Percentiles rank a stretch among this genome's conserved stretches.
Evolutionary conservation across 2,329 filamentous ascomycete genomes (phyloP).

Genomic region (Phialocephala sp.): DNA sequence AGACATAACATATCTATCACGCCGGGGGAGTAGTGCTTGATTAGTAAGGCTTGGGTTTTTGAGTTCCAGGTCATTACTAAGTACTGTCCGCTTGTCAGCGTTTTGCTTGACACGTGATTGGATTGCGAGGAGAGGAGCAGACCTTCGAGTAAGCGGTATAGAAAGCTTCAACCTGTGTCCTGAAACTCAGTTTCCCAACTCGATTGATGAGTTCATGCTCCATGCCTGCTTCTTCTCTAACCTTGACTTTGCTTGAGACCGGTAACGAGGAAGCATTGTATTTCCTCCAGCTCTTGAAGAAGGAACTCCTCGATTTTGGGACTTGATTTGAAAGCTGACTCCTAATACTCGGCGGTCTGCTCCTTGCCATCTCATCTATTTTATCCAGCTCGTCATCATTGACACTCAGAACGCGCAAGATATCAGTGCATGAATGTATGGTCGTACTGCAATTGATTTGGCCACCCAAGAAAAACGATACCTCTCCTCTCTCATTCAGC

Average conservation of each 20-base stretch:
- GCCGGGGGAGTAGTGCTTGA: slow-evolving; percentile 54
- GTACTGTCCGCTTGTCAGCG: slow-evolving; percentile 41
- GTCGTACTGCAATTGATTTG: slow-evolving; percentile 63
- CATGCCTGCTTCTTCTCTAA: slow-evolving; percentile 46
- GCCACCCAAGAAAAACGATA: slow-evolving; percentile 59
- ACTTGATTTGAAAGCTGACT: slow-evolving; percentile 10
- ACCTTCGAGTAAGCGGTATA: slow-evolving; percentile 53
- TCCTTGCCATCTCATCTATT: slow-evolving; percentile 26
- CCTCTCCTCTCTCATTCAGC: slow-evolving; percentile 52
- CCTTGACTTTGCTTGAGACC: slow-evolving; percentile 12
- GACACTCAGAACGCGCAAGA: slow-evolving; percentile 54
- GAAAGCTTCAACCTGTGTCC: slow-evolving; percentile 48
- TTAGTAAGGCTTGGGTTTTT: slow-evolving; percentile 41
- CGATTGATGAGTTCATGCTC: slow-evolving; percentile 47
- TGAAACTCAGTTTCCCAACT: slow-evolving; percentile 45
- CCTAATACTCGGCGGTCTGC: slow-evolving; percentile 31
- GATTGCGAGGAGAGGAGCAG: not conserved
- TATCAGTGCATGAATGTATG: slow-evolving; percentile 55
- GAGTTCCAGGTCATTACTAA: slow-evolving; percentile 46
- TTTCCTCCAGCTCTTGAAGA: slow-evolving; percentile 40
- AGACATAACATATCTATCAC: slow-evolving; percentile 55
- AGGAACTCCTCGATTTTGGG: slow-evolving; percentile 28
- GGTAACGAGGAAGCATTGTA: slow-evolving; percentile 25
- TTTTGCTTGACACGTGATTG: not conserved
- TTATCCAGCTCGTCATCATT: slow-evolving; percentile 44